A percentile compares a stretch with the other conserved stretches of the same genome.
phyloP scores from a whole-genome alignment of 441 rosid species.

The Euphorbia neoarborescens region DNA sequence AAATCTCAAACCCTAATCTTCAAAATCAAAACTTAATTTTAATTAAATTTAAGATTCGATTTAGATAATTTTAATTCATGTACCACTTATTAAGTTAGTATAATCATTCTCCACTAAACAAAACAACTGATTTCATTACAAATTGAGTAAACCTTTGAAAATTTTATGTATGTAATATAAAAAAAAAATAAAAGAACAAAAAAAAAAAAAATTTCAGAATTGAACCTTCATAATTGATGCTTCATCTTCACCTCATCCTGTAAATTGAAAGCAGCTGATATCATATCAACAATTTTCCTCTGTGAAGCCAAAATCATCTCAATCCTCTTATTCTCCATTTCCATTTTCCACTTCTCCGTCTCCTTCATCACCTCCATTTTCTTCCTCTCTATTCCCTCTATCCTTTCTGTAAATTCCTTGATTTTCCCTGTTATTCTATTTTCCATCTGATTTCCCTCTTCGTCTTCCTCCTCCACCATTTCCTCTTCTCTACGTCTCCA shows the following conservation, averaged over 20 bases:
- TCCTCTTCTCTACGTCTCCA: conserved; percentile 26
- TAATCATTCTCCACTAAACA: too few relatives aligned
- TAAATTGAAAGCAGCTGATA: conserved; percentile 18
- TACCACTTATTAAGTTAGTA: too few relatives aligned
- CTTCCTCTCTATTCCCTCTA: conserved; percentile 66
- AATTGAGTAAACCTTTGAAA: not conserved
- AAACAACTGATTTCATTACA: not conserved
- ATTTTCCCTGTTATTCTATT: conserved; percentile 64
- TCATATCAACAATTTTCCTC: conserved; percentile 48
- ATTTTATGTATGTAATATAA: not conserved
- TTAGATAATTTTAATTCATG: too few relatives aligned
- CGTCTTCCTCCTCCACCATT: conserved; percentile 21
- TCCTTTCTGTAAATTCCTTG: conserved; percentile 59
- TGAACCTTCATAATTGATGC: not conserved
- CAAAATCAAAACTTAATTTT: too few relatives aligned
- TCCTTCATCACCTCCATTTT: conserved; percentile 79
- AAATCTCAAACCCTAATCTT: too few relatives aligned
- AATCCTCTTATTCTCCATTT: conserved; percentile 76
- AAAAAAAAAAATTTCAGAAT: not conserved
- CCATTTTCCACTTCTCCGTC: conserved; percentile 72
- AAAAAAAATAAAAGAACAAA: not conserved
- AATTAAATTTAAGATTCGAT: too few relatives aligned
- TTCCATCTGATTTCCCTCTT: conserved; percentile 27
- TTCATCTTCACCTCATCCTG: conserved; percentile 5
- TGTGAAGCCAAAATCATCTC: conserved; percentile 77